Percentiles rank a stretch among this genome's conserved stretches.
phyloP scores from a whole-genome alignment of 2,329 filamentous ascomycete species.

The Aspergillus sp. region DNA sequence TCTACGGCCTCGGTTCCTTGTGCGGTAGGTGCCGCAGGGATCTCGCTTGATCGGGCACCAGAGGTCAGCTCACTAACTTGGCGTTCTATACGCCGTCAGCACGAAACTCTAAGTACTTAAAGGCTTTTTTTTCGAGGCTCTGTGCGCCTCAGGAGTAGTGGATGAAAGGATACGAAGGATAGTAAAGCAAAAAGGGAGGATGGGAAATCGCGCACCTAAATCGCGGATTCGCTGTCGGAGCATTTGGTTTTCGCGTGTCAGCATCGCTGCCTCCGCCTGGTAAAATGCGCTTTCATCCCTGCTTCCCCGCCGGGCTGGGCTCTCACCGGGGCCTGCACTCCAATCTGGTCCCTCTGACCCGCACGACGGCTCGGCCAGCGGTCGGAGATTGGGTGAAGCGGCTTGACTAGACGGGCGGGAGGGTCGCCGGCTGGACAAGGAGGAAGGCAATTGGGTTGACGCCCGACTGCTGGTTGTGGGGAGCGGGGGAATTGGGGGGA shows the following conservation, averaged over 20 bases:
- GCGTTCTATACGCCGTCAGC: slow-evolving; percentile 27
- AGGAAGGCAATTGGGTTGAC: slow-evolving; percentile 35
- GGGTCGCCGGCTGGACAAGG: slow-evolving; percentile 37
- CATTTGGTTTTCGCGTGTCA: slow-evolving; percentile 53
- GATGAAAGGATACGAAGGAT: neutral
- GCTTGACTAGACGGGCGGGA: slow-evolving; percentile 41
- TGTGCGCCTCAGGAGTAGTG: neutral
- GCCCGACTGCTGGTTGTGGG: slow-evolving; percentile 34
- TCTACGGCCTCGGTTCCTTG: slow-evolving; percentile 13
- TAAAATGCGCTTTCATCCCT: slow-evolving; percentile 51
- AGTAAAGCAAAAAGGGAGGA: neutral
- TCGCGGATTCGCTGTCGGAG: slow-evolving; percentile 51
- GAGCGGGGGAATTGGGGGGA: slow-evolving; percentile 37
- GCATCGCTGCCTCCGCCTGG: slow-evolving; percentile 50
- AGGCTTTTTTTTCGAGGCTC: neutral
- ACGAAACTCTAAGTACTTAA: slow-evolving; percentile 1
- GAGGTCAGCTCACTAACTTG: slow-evolving; percentile 33
- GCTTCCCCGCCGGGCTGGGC: slow-evolving; percentile 39
- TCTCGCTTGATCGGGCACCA: slow-evolving; percentile 9
- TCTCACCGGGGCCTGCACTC: slow-evolving; percentile 30
- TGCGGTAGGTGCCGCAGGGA: slow-evolving; percentile 8
- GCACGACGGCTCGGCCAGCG: slow-evolving; percentile 29
- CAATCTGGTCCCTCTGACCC: slow-evolving; percentile 29
- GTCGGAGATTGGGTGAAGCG: slow-evolving; percentile 41
- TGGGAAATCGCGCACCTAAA: slow-evolving; percentile 38